Percentiles rank a stretch among this genome's conserved stretches.
These are phyloP conservation scores for Priceomyces fermenticarens DNA, from an alignment of 805 yeast species.

Conservation along the genomic window DNA sequence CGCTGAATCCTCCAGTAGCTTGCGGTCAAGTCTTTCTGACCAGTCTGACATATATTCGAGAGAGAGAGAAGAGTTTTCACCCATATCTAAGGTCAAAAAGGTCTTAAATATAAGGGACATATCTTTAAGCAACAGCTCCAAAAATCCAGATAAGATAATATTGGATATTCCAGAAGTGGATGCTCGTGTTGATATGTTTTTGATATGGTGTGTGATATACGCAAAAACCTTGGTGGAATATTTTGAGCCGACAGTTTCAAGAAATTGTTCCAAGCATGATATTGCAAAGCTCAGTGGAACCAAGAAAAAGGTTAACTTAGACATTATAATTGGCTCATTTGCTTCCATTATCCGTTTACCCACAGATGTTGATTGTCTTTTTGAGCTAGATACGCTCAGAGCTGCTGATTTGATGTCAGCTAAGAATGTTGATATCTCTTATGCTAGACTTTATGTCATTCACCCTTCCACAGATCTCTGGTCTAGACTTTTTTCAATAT, in stretches of 20 bases:
- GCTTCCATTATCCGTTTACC: slow-evolving; percentile 45
- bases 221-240: slow-evolving; percentile 31
- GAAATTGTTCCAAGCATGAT: slow-evolving; percentile 24
- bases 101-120: slow-evolving; percentile 29
- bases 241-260: slow-evolving; percentile 31
- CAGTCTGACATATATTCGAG: slow-evolving; percentile 9
- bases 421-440: slow-evolving; percentile 30
- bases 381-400: slow-evolving; percentile 39
- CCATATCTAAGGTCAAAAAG: slow-evolving; percentile 26
- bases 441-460: slow-evolving; percentile 43
- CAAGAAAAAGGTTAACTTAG: slow-evolving; percentile 23
- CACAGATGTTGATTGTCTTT: slow-evolving; percentile 42
- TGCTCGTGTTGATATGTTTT: slow-evolving; percentile 36
- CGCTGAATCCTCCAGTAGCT: not conserved
- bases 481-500: slow-evolving; percentile 34
- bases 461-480: slow-evolving; percentile 49
- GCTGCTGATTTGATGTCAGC: slow-evolving; percentile 22
- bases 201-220: slow-evolving; percentile 40
- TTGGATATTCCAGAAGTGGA: slow-evolving; percentile 35
- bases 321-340: slow-evolving; percentile 28
- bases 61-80: slow-evolving; percentile 7
- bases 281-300: slow-evolving; percentile 16
- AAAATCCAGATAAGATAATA: slow-evolving; percentile 24
- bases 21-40: slow-evolving; percentile 27
- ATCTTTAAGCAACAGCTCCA: slow-evolving; percentile 20